Evolutionary conservation across 2,329 filamentous ascomycete species (phyloP).

Genomic region (Claviceps quebecensis): DNA sequence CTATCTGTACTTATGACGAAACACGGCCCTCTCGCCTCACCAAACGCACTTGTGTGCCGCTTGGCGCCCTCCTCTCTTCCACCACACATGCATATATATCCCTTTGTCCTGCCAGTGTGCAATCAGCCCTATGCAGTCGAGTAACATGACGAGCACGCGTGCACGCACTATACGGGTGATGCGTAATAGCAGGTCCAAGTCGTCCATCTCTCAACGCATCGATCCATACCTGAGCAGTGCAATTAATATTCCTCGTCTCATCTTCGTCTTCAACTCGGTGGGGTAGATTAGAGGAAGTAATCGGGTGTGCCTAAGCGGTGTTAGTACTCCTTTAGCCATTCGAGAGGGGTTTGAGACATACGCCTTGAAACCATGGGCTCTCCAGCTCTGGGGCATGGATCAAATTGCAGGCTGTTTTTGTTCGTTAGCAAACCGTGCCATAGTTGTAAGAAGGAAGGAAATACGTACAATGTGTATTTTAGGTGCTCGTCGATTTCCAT

Average conservation of each 20-base stretch:
- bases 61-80: neutral
- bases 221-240: neutral
- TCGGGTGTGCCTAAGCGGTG: slow-evolving; percentile 59
- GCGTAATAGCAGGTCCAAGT: neutral
- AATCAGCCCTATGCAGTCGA: neutral
- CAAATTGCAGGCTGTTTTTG: slow-evolving; percentile 77
- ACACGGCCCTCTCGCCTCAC: neutral
- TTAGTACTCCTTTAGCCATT: slow-evolving; percentile 9
- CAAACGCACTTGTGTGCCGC: neutral
- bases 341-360: slow-evolving; percentile 23
- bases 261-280: neutral
- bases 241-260: slow-evolving; percentile 16
- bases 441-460: neutral
- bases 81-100: neutral
- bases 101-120: neutral
- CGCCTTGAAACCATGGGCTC: slow-evolving; percentile 97
- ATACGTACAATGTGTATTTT: slow-evolving; percentile 95
- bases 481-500: slow-evolving; percentile 99
- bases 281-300: slow-evolving; percentile 75
- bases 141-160: neutral
- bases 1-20: neutral
- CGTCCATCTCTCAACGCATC: neutral
- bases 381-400: slow-evolving; percentile 90
- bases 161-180: neutral
- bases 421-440: slow-evolving; percentile 13